phyloP scores from a whole-genome alignment of 2,329 filamentous ascomycete genomes.

The Aureobasidium subglaciale region DNA sequence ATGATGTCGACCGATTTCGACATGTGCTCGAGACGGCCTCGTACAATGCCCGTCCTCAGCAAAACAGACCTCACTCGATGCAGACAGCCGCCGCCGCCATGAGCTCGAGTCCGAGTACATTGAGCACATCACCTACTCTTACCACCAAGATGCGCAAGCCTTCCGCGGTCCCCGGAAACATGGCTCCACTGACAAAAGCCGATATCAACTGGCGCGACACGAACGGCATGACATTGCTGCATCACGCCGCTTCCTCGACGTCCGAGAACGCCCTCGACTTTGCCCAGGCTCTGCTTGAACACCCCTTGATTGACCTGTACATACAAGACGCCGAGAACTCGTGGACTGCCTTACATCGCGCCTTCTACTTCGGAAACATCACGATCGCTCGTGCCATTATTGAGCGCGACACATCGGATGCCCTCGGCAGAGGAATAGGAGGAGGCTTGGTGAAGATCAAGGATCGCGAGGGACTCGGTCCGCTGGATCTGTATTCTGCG shows the following conservation, averaged over 20 bases:
- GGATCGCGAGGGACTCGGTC: constrained; percentile 88
- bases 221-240: constrained; percentile 72
- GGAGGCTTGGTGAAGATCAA: constrained; percentile 87
- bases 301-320: constrained; percentile 79
- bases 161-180: constrained; percentile 32
- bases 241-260: constrained; percentile 74
- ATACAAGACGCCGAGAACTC: constrained; percentile 83
- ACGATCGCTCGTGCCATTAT: constrained; percentile 77
- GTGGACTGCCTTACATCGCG: constrained; percentile 90
- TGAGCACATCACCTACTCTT: constrained; percentile 40
- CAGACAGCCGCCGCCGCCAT: constrained; percentile 26
- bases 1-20: constrained; percentile 94
- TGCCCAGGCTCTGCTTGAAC: constrained; percentile 69
- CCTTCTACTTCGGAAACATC: constrained; percentile 83
- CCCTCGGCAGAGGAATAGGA: constrained; percentile 56
- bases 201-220: constrained; percentile 84
- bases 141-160: constrained; percentile 30
- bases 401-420: constrained; percentile 65
- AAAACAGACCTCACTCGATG: constrained; percentile 15
- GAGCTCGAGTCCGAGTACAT: constrained; percentile 37
- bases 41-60: constrained; percentile 41
- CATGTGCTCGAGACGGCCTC: constrained; percentile 71
- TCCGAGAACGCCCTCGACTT: constrained; percentile 64
- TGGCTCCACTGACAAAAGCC: constrained; percentile 44
- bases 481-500: constrained; percentile 84